A percentile compares a stretch with the other conserved stretches of the same genome.
These are phyloP conservation scores for Trametes versicolor DNA, from an alignment of 1,284 basidiomycete genomes.

Conservation along the genomic window DNA sequence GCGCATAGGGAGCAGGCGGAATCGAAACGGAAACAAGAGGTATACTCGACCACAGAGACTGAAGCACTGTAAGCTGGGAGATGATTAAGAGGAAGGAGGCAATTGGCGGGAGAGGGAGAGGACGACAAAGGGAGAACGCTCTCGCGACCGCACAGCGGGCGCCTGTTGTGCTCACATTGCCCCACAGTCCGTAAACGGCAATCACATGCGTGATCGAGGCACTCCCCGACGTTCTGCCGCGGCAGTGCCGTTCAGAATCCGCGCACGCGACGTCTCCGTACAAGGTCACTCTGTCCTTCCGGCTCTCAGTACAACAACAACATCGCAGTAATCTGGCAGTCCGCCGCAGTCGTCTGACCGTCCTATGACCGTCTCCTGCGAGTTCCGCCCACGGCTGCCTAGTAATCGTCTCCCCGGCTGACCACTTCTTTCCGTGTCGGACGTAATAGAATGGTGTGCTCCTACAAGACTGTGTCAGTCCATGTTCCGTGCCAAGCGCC, in stretches of 20 bases:
- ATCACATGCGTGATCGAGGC: constrained; percentile 30
- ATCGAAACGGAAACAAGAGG: constrained; percentile 9
- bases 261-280: constrained; percentile 22
- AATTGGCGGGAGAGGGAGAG: constrained; percentile 21
- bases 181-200: constrained; percentile 18
- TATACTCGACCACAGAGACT: neutral
- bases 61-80: neutral
- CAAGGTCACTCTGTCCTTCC: constrained; percentile 22
- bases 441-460: constrained; percentile 90
- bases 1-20: constrained; percentile 31
- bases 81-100: constrained; percentile 12
- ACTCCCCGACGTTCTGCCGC: constrained; percentile 24
- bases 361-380: constrained; percentile 17
- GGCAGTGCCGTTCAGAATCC: neutral
- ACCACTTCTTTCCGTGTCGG: constrained; percentile 96
- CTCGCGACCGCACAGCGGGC: constrained; percentile 14
- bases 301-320: constrained; percentile 17
- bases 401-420: constrained; percentile 92
- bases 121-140: constrained; percentile 28
- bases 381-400: constrained; percentile 13
- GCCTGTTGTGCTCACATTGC: constrained; percentile 2
- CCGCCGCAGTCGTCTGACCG: constrained; percentile 19
- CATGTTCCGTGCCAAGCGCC: neutral
- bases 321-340: constrained; percentile 16
- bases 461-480: constrained; percentile 52